These are phyloP conservation scores for Erucastrum elatum DNA, from an alignment of 345 rosid species.

Conservation along the genomic window DNA sequence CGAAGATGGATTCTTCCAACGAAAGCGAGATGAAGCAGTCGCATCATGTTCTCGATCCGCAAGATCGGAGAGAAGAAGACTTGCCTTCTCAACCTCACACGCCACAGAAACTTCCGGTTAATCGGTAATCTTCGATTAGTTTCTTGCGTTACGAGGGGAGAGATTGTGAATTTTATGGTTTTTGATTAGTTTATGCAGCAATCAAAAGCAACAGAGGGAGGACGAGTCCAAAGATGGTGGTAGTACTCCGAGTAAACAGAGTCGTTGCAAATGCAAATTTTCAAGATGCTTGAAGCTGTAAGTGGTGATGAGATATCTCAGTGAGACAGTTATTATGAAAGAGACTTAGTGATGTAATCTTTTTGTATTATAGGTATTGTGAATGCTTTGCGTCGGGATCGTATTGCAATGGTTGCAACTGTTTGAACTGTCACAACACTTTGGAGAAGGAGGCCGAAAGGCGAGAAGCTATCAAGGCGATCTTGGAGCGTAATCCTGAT, in stretches of 20 bases:
- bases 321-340: neutral
- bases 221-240: constrained; percentile 46
- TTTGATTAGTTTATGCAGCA: neutral
- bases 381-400: constrained; percentile 83
- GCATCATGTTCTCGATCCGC: neutral
- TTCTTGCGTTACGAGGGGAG: neutral
- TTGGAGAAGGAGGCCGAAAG: constrained; percentile 58
- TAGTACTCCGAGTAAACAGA: constrained; percentile 64
- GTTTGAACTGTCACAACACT: constrained; percentile 72
- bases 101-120: neutral
- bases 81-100: neutral
- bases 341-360: neutral
- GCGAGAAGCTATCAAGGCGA: constrained; percentile 56
- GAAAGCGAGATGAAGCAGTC: neutral
- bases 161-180: neutral
- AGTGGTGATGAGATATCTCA: constrained; percentile 31
- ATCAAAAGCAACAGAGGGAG: constrained; percentile 36
- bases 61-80: neutral
- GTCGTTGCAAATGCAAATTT: constrained; percentile 72
- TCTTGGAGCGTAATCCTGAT: constrained; percentile 67
- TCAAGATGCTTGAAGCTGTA: constrained; percentile 82
- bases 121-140: neutral
- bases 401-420: constrained; percentile 80
- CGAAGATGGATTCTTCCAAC: neutral
- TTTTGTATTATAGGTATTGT: constrained; percentile 65